Conservation (phyloP, 106 monocot species). For the Phalaenopsis aphrodite region DNA sequence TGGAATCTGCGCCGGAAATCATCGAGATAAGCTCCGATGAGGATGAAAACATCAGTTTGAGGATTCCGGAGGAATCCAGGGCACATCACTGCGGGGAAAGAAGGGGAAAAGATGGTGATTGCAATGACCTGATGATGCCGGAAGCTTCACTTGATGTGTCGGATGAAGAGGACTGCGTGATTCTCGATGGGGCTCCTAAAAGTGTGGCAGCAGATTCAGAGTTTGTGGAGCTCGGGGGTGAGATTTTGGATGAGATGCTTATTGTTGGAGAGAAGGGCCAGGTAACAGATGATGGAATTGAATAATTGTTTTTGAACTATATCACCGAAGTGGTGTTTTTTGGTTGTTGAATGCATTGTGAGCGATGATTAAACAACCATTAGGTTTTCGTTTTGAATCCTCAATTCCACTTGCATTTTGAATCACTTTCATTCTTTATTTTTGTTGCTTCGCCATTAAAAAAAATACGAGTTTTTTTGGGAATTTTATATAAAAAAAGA, state of each 20-base stretch:
- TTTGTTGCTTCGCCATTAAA: background rate
- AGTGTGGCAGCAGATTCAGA: background rate
- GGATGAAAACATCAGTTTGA: background rate
- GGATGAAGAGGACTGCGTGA: conserved; percentile 6
- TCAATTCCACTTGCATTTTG: no score
- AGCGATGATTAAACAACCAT: no score
- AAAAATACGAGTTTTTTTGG: background rate
- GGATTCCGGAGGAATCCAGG: background rate
- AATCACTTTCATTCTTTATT: no score
- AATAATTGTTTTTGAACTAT: background rate
- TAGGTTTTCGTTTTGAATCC: no score
- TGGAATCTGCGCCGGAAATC: background rate
- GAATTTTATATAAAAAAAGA: background rate
- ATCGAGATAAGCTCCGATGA: conserved; percentile 7
- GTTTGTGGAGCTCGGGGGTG: conserved; percentile 4
- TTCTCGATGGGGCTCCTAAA: background rate
- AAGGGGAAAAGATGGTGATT: background rate
- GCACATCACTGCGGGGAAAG: background rate
- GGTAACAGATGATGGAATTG: background rate
- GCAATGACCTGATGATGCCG: background rate
- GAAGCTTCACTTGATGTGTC: background rate
- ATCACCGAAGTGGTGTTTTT: background rate
- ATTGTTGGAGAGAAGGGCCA: conserved; percentile 12
- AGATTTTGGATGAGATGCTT: conserved; percentile 8
- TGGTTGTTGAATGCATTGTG: background rate